Percentiles rank a stretch among this genome's conserved stretches.
phyloP scores from a whole-genome alignment of 257 asterid genomes.

The Solanum ahanhuiri region DNA sequence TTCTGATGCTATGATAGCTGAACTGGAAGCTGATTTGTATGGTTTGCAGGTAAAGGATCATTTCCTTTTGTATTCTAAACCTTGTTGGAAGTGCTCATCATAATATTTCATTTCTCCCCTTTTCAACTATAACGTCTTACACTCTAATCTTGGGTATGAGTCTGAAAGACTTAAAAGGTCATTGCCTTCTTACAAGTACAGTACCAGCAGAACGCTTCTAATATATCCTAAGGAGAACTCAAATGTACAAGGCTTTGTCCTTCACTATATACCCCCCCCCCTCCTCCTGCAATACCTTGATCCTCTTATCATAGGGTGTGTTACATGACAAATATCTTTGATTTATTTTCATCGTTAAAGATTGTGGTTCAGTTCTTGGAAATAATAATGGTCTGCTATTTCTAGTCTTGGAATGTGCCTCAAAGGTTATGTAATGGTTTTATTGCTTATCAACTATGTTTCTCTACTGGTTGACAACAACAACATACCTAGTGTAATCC shows the following conservation, averaged over 20 bases:
- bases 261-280: not conserved
- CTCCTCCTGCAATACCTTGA: not conserved
- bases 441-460: not conserved
- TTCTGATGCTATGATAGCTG: conserved; percentile 74
- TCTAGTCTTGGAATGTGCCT: not conserved
- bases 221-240: not conserved
- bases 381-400: not conserved
- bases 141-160: not conserved
- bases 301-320: not conserved
- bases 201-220: not conserved
- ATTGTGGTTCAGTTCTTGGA: not conserved
- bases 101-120: not conserved
- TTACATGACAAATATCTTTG: not conserved
- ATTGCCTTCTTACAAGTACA: not conserved
- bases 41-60: conserved; percentile 57
- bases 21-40: conserved; percentile 67
- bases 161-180: not conserved
- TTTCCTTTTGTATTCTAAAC: not conserved
- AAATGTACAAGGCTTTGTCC: not conserved
- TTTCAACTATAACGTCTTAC: not conserved
- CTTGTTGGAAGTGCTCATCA: not conserved
- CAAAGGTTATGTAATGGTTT: not conserved
- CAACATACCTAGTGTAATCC: not conserved
- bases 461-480: not conserved
- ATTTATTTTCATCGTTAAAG: not conserved